Base-by-base conservation (phyloP, 345 rosid species). In the Syzygium oleosum region DNA sequence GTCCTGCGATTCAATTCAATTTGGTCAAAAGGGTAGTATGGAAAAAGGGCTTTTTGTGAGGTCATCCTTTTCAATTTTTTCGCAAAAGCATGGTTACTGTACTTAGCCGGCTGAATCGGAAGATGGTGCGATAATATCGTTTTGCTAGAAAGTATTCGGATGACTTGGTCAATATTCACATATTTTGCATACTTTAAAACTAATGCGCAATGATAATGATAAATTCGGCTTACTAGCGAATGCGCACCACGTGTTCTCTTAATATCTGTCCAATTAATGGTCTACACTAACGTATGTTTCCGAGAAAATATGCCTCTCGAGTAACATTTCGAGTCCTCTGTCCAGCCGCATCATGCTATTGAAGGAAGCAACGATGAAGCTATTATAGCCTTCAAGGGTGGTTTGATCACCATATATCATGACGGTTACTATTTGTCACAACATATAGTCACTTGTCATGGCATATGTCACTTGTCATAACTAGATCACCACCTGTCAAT, bases 231-330 rank as follows among this genome's bases (percentile, higher is more conserved):
- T 31, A 31, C 46, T 31, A 8, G 43, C 43, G 79, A 68, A 31
- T 2, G 6, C 1, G 6, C 21, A 31, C 13, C 10, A 0, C 23
- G 1, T 10, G 22, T 68, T 31, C 21, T 5, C 12, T 0, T 17
- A 34, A 31, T 17, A 68, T 23, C 0, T 10, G 6, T 8, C 23
- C 11, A 23, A 68, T 68, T 31, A 34, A 9, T 17, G 22, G 23
- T 9, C 46, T 17, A 68, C 4, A 5, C 68, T 13, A 61, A 61
- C 17, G 27, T 1, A 3, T 2, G 34, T 61, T 61, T 27, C 9
- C 4, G 2, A 61, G 68, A 61, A 61, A 12, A 61, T 12, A 61
- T 61, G 34, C 34, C 12, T n/a, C 31, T 27, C 1, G 8, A 16
- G 68, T 15, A n/a, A 61, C 17, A 61, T 27, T 61, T n/a, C 31